Base-by-base conservation (phyloP, 176 grass and related monocot species). In the Aegilops longissima region DNA sequence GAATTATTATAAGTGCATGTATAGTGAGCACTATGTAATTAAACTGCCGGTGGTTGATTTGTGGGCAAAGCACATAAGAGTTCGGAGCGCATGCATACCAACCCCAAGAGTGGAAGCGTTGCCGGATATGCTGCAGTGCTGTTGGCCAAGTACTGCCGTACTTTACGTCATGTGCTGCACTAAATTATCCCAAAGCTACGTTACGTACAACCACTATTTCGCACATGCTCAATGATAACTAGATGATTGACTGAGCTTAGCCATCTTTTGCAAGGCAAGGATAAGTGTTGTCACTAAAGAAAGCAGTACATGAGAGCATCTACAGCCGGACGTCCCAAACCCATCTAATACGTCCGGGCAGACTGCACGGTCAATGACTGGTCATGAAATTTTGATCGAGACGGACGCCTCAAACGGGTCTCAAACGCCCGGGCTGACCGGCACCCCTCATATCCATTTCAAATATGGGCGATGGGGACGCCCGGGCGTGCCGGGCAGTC, bases 81-180 rank as follows among this genome's bases (percentile, higher is more conserved):
- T 59, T 59, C 18, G 6, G 54, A 59, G 18, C 54, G 18, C 54
- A 59, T 59, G 54, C 54, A 17, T 20, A 90, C 65, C 66, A 74
- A 83, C 80, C 72, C 79, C 84, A 84, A 76, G 56, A 84, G 6
- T 58, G 31, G 52, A 1, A 11, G 62, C 80, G 36, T 8, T 21
- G 74, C 84, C 89, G 89, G 85, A 76, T 83, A 67, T 61, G 75
- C 89, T 83, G 85, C 75, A 80, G 75, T 49, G 81, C 27, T 84
- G 75, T 69, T 91, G 44, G 85, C 89, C 68, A 31, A 38, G 80
- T 24, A 44, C 3, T 45, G n/a, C 39, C 12, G 80, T 74, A 31
- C 89, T 86, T 83, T 73, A 9, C 73, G n/a, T n/a, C n/a, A n/a
- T n/a, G n/a, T n/a, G n/a, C n/a, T 5, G 70, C 2, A 49, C 7